Evolutionary conservation across 1,139 yeast genomes (phyloP), one percentile per base, ranked within the genome.

Genomic region (Lodderomyces orthopsilosis): DNA sequence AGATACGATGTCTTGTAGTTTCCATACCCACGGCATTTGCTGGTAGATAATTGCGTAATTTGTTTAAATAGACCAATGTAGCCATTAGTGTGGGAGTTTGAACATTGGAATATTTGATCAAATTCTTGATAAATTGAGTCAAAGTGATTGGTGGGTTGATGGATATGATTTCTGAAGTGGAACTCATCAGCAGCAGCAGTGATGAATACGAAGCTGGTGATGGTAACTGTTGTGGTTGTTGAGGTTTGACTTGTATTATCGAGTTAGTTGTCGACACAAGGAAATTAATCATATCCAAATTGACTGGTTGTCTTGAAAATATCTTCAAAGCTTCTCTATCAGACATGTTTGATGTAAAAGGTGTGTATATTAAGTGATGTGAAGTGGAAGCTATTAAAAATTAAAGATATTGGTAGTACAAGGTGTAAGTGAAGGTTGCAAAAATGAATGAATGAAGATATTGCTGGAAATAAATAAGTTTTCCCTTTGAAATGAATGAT

Each of bases 71-170:
- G 10, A 90, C 90, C 43, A 89, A 71, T 2, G 96, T 78, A 14
- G 97, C 84, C 98, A 93, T 91, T 45, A 93, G 74, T 1, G 98
- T 93, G 34, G 97, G 91, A 3, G 96, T 87, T 66, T 91, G 97
- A 19, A 93, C 98, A 61, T 91, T 90, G 12, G 96, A 88, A 57
- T 85, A 81, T 46, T 72, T 74, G 49, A 91, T 83, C 52, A 91
- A 70, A 40, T 77, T 79, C 50, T 81, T 75, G 54, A 91, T 90
- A 68, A 91, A 91, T 14, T 68, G 67, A 38, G 71, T 70, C 49
- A 93, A 61, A 6, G 70, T 54, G 26, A 65, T 58, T 10, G 45
- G 50, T 35, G 49, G 46, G 45, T 55, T 58, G 22, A 43, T 27
- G 8, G 43, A 37, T 27, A 38, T 8, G 15, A 46, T 38, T 9